Evolutionary conservation across 257 asterid genomes (phyloP), one percentile per base, ranked within the genome.

Genomic region (Anisodus acutangulus): DNA sequence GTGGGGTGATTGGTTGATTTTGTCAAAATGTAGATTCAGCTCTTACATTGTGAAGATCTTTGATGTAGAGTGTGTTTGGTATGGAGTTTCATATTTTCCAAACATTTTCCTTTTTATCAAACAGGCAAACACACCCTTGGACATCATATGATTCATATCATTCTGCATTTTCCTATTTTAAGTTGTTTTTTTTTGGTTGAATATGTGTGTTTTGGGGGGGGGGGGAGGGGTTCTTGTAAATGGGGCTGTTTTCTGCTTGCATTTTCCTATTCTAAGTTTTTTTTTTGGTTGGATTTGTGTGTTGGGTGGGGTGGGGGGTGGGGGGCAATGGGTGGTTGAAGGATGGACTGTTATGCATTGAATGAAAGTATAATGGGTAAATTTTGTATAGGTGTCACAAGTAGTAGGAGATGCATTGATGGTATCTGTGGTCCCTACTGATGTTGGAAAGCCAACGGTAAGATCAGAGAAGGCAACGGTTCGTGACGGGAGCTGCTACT

Each of bases 381-480:
- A 31, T 31, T 82, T 81, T 72, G 55, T 74, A 41, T 83, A 95
- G 98, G 86, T 93, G 74, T 86, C 97, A 84, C 88, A 87, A 71
- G 86, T 88, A 69, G 95, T 90, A 79, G 93, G 90, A 37, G 94
- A 93, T 89, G 92, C 94, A 86, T 91, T 94, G 91, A 87, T 89
- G 90, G 80, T 97, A 71, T 97, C 97, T 62, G 88, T 97, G 60
- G 92, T 95, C 85, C 98, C 98, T 71, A 92, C 97, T 51, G 97
- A 97, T 87, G 89, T 88, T 86, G 98, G 98, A 63, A 97, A 93
- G 87, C 93, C 98, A 15, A 90, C 95, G 0, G 89, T 86, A 3
- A 95, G 89, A 92, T 88, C 94, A 6, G 98, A 93, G 78, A 95
- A 91, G 92, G 97, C 94, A 3, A 60, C 58, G 4, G 85, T 94